These are phyloP conservation scores for Salicornia ramosissima DNA, from an alignment of 148 eudicot species.

Conservation along the genomic window DNA sequence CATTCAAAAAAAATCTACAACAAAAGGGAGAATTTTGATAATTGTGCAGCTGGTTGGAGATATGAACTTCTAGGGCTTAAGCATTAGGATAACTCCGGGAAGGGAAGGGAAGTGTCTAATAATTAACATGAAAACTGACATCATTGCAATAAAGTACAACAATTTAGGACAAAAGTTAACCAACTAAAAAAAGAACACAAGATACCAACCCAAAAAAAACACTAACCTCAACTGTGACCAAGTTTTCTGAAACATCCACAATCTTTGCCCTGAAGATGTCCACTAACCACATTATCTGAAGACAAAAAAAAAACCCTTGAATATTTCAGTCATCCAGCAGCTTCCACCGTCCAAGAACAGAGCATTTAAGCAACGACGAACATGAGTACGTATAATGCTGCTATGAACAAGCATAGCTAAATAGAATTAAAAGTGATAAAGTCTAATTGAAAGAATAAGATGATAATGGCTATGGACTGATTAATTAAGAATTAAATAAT, in stretches of 20 bases:
- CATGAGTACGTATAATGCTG: not conserved
- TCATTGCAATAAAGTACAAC: not conserved
- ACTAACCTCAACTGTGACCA: conserved; percentile 55
- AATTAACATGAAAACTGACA: not conserved
- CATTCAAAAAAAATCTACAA: not conserved
- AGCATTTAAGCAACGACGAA: not conserved
- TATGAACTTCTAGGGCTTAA: not conserved
- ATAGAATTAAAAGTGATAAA: too few species aligned
- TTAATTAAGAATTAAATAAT: too few species aligned
- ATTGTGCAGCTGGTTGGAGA: not conserved
- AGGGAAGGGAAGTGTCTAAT: too few species aligned
- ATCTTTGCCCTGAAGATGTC: conserved; percentile 64
- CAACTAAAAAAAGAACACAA: not conserved
- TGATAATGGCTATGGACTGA: too few species aligned
- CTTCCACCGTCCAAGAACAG: not conserved
- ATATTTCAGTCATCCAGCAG: not conserved
- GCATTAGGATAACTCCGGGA: too few species aligned
- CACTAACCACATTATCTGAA: conserved; percentile 65
- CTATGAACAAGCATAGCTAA: too few species aligned
- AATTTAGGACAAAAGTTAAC: not conserved
- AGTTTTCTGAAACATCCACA: conserved; percentile 55
- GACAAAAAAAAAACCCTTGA: too few species aligned
- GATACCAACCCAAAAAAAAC: conserved; percentile 27
- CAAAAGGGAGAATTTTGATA: not conserved
- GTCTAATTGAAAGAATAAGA: too few species aligned